Percentiles rank a stretch among this genome's conserved stretches.
phyloP scores from a whole-genome alignment of 2,329 filamentous ascomycete genomes.

The Aspergillus arachidicola region DNA sequence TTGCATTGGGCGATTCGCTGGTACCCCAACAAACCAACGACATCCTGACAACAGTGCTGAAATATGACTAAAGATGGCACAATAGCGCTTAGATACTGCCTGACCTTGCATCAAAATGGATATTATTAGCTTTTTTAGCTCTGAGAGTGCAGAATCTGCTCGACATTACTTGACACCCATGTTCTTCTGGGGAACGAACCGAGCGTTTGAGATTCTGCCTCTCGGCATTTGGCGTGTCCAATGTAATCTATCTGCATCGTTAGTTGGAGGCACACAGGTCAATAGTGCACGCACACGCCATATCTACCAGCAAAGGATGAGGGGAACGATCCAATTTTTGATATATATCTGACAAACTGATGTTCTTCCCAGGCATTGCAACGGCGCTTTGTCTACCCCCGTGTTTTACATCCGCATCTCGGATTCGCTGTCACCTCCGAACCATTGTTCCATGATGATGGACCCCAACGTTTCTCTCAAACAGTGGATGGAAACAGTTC shows the following conservation, averaged over 20 bases:
- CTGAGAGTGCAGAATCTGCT: background rate
- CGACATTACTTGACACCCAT: background rate
- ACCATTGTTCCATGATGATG: background rate
- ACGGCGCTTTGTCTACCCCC: background rate
- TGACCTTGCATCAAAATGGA: background rate
- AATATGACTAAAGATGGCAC: background rate
- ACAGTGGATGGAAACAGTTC: background rate
- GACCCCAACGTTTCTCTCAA: background rate
- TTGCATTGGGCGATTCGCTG: background rate
- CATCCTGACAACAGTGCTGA: background rate
- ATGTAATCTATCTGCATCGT: constrained; percentile 1
- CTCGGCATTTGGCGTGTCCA: background rate
- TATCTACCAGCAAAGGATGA: constrained; percentile 4
- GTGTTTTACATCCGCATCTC: background rate
- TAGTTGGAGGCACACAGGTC: background rate
- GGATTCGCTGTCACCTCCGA: background rate
- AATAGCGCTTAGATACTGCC: background rate
- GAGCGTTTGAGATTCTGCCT: background rate
- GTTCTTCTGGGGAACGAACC: constrained; percentile 2
- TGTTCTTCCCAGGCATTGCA: background rate
- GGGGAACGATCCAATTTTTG: background rate
- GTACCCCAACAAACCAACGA: background rate
- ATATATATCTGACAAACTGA: constrained; percentile 1
- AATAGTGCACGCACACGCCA: background rate
- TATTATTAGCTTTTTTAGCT: background rate